Percentiles rank a stretch among this genome's conserved stretches.
Conservation (phyloP, 768 basidiomycete genomes). For the Chiua virens region DNA sequence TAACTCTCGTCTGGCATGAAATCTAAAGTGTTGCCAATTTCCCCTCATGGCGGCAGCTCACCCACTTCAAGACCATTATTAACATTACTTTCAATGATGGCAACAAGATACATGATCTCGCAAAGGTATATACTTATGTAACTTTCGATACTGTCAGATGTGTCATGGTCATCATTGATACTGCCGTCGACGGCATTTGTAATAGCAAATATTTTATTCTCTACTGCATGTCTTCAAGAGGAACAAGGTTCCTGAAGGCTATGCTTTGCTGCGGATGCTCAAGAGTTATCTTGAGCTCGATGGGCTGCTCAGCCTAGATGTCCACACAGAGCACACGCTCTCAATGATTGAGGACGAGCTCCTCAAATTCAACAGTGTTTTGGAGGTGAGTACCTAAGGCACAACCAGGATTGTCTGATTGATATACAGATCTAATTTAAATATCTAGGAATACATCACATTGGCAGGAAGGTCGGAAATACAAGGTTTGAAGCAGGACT, state of each 20-base stretch:
- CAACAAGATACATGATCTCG: constrained; percentile 37
- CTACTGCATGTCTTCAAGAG: too few relatives aligned
- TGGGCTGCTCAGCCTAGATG: constrained; percentile 28
- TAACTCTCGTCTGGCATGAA: too few relatives aligned
- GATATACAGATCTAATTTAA: too few relatives aligned
- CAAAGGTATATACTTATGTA: constrained; percentile 35
- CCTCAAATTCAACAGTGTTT: constrained; percentile 6
- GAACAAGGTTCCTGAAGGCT: constrained; percentile 14
- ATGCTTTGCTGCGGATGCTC: constrained; percentile 27
- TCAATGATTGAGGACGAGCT: constrained; percentile 17
- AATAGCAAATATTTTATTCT: too few relatives aligned
- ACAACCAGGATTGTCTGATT: too few relatives aligned
- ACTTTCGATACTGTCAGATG: too few relatives aligned
- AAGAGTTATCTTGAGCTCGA: constrained; percentile 33
- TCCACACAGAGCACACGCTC: constrained; percentile 32
- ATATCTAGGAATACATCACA: not conserved
- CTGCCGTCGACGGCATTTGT: too few relatives aligned
- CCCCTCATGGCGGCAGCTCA: constrained; percentile 37
- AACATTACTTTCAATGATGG: constrained; percentile 34
- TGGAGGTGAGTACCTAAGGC: not conserved
- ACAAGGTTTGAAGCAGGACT: constrained; percentile 24
- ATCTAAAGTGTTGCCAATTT: constrained; percentile 7
- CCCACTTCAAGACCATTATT: constrained; percentile 31
- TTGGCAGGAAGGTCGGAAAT: not conserved
- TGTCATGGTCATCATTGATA: too few relatives aligned